Percentiles rank a stretch among this genome's conserved stretches.
Evolutionary conservation across 331 rosid genomes (phyloP).

Genomic region (Malus hybrid): DNA sequence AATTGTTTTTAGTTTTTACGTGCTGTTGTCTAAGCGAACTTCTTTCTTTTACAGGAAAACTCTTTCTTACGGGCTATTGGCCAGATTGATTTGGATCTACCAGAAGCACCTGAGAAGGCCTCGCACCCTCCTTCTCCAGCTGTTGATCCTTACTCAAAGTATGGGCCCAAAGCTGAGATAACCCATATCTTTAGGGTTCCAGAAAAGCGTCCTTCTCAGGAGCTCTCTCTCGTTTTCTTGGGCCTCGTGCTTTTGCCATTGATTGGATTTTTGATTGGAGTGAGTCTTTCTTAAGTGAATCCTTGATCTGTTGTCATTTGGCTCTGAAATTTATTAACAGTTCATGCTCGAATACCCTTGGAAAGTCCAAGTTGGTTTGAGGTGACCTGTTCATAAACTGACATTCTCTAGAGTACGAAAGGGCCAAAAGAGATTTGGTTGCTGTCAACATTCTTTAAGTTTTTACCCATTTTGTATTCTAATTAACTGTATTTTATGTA

Average conservation of each 20-base stretch:
- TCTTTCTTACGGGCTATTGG: slow-evolving; percentile 73
- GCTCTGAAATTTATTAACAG: neutral
- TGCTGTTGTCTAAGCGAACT: slow-evolving; percentile 14
- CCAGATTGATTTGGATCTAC: slow-evolving; percentile 79
- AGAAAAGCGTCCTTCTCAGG: slow-evolving; percentile 80
- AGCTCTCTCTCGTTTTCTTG: slow-evolving; percentile 83
- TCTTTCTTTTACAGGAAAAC: slow-evolving; percentile 65
- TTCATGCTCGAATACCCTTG: neutral
- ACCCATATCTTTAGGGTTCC: slow-evolving; percentile 81
- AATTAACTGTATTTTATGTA: slow-evolving; percentile 5
- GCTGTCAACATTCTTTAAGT: neutral
- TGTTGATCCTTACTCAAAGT: slow-evolving; percentile 68
- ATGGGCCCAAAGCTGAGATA: slow-evolving; percentile 84
- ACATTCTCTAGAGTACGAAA: neutral
- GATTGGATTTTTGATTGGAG: slow-evolving; percentile 82
- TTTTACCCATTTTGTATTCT: neutral
- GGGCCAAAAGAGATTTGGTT: neutral
- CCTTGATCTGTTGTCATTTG: neutral
- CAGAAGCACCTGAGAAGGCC: slow-evolving; percentile 94
- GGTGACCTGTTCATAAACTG: neutral
- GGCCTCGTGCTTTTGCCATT: slow-evolving; percentile 68
- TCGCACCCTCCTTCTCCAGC: slow-evolving; percentile 67
- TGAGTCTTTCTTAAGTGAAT: slow-evolving; percentile 29
- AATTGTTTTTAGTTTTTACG: neutral
- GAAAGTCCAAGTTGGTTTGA: neutral